A percentile compares a stretch with the other conserved stretches of the same genome.
Evolutionary conservation across 2,329 filamentous ascomycete genomes (phyloP).

Genomic region (Fusarium sp.): DNA sequence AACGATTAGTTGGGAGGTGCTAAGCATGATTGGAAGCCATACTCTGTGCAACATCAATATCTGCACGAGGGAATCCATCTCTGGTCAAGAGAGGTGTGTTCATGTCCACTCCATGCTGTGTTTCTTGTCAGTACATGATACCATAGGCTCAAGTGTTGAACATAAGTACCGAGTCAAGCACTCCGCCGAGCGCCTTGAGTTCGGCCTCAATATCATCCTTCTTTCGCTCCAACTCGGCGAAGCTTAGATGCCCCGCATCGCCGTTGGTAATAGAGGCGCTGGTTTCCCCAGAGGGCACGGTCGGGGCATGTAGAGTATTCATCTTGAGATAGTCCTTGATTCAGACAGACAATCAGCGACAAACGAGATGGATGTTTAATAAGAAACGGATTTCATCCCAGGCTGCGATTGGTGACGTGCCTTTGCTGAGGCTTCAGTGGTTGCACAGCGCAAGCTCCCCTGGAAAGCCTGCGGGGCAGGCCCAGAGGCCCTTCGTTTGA

Average conservation of each 20-base stretch:
- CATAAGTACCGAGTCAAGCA: conserved; percentile 83
- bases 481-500: neutral
- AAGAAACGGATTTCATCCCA: conserved; percentile 8
- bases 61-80: conserved; percentile 92
- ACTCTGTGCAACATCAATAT: conserved; percentile 97
- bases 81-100: conserved; percentile 85
- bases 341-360: neutral
- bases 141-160: neutral
- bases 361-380: conserved; percentile 16
- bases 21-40: conserved; percentile 49
- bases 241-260: conserved; percentile 71
- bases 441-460: conserved; percentile 16
- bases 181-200: conserved; percentile 83
- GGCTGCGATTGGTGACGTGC: conserved; percentile 39
- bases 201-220: conserved; percentile 90
- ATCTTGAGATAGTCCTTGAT: conserved; percentile 50
- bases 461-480: conserved; percentile 1
- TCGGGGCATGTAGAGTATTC: conserved; percentile 69
- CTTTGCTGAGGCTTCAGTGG: conserved; percentile 15
- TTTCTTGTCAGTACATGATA: conserved; percentile 33
- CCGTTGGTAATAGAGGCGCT: conserved; percentile 72
- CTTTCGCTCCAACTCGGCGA: conserved; percentile 83
- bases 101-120: conserved; percentile 92
- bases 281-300: conserved; percentile 79
- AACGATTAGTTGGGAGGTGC: conserved; percentile 24